phyloP scores from a whole-genome alignment of 306 rosid species.

The Cotoneaster glaucophyllus region DNA sequence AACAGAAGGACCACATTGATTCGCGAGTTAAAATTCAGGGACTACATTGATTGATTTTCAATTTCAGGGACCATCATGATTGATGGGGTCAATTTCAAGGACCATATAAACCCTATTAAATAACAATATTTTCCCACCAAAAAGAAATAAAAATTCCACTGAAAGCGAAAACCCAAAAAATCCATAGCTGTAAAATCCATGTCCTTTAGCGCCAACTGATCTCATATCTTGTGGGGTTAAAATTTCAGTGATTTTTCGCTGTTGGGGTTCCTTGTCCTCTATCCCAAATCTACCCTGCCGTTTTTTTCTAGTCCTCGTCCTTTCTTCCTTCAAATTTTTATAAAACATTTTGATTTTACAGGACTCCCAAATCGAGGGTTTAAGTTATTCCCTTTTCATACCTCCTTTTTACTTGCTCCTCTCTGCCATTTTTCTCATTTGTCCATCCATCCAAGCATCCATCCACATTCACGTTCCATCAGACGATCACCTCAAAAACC shows the following conservation, averaged over 20 bases:
- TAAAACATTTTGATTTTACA: not conserved
- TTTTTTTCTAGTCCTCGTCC: not conserved
- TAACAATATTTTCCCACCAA: not conserved
- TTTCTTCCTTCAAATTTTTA: slow-evolving; percentile 8
- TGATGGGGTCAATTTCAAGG: too few species aligned
- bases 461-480: slow-evolving; percentile 31
- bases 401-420: slow-evolving; percentile 26
- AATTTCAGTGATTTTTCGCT: slow-evolving; percentile 28
- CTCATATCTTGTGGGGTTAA: slow-evolving; percentile 13
- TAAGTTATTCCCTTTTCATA: slow-evolving; percentile 38
- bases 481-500: slow-evolving; percentile 38
- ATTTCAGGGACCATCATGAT: too few species aligned
- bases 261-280: slow-evolving; percentile 38
- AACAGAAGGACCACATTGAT: too few species aligned
- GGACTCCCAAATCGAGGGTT: slow-evolving; percentile 47
- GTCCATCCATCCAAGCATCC: slow-evolving; percentile 49
- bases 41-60: too few species aligned
- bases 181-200: slow-evolving; percentile 52
- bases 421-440: slow-evolving; percentile 41
- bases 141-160: not conserved
- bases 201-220: slow-evolving; percentile 29
- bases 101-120: too few species aligned
- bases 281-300: slow-evolving; percentile 22
- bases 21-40: too few species aligned
- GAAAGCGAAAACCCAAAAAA: slow-evolving; percentile 26